Evolutionary conservation across 108 stramenopile genomes (phyloP).

Genomic region (Cyclostephanos invisitatus): DNA sequence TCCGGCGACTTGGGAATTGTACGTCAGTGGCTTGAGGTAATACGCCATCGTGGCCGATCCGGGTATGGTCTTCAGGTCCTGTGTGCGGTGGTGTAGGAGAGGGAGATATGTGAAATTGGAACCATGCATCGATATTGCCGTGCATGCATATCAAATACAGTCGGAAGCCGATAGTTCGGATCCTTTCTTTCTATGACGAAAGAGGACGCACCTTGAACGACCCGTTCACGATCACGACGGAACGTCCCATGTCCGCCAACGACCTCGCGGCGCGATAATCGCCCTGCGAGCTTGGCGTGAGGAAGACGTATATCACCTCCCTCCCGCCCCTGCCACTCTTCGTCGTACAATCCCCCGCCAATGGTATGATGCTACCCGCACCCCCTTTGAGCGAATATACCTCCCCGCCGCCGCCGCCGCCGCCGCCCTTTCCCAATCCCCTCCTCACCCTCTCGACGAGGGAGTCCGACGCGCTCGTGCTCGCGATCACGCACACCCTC

Average conservation of each 20-base stretch:
- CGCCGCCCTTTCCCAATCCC: constrained; percentile 13
- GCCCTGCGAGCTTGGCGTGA: constrained; percentile 54
- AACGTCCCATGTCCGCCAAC: constrained; percentile 44
- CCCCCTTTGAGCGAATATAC: constrained; percentile 7
- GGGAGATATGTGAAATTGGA: neutral
- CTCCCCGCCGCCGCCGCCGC: constrained; percentile 2
- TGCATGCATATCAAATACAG: neutral
- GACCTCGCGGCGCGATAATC: constrained; percentile 61
- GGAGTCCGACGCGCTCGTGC: constrained; percentile 49
- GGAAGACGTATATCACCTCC: constrained; percentile 45
- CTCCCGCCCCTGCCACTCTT: neutral
- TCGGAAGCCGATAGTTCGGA: no score
- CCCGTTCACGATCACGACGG: constrained; percentile 71
- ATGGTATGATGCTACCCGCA: constrained; percentile 39
- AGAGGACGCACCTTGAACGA: constrained; percentile 57
- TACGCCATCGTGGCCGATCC: constrained; percentile 74
- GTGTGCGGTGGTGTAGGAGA: neutral
- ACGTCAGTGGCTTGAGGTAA: constrained; percentile 75
- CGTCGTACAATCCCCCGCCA: neutral
- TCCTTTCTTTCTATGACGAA: no score
- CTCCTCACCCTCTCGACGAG: constrained; percentile 52
- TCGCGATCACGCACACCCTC: constrained; percentile 50
- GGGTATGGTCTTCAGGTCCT: constrained; percentile 58
- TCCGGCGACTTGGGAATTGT: constrained; percentile 79
- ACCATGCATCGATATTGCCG: neutral